These are phyloP conservation scores for Nicotiana benthamiana DNA, from an alignment of 257 asterid species.

Conservation along the genomic window DNA sequence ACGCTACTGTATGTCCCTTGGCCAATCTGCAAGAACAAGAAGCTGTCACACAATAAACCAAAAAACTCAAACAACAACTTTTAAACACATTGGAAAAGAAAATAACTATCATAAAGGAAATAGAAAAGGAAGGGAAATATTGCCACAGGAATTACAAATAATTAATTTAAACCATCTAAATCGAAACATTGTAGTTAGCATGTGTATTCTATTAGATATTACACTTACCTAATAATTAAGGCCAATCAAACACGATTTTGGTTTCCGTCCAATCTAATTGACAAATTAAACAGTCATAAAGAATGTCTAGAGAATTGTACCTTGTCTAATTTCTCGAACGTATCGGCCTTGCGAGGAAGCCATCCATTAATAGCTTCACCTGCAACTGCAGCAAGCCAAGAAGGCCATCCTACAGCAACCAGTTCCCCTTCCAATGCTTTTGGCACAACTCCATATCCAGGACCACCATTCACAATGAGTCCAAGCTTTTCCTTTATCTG, in stretches of 20 bases:
- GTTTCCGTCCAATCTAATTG: not conserved
- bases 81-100: not conserved
- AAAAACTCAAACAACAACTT: constrained; percentile 17
- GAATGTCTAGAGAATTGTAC: constrained; percentile 27
- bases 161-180: not conserved
- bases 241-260: not conserved
- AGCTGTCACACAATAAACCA: constrained; percentile 35
- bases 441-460: constrained; percentile 47
- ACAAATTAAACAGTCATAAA: not conserved
- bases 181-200: not conserved
- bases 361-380: constrained; percentile 91
- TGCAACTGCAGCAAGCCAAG: constrained; percentile 84
- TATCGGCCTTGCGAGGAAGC: constrained; percentile 74
- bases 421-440: constrained; percentile 72
- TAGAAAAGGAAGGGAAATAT: not conserved
- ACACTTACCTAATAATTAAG: not conserved
- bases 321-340: constrained; percentile 90
- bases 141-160: not conserved
- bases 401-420: constrained; percentile 94
- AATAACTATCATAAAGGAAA: not conserved
- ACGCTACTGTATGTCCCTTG: constrained; percentile 96
- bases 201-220: not conserved
- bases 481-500: constrained; percentile 34
- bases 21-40: constrained; percentile 72
- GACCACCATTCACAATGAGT: constrained; percentile 29